These are phyloP conservation scores for Herpetomonas samuelpessoai DNA, from an alignment of 208 protist genomes.

Conservation along the genomic window DNA sequence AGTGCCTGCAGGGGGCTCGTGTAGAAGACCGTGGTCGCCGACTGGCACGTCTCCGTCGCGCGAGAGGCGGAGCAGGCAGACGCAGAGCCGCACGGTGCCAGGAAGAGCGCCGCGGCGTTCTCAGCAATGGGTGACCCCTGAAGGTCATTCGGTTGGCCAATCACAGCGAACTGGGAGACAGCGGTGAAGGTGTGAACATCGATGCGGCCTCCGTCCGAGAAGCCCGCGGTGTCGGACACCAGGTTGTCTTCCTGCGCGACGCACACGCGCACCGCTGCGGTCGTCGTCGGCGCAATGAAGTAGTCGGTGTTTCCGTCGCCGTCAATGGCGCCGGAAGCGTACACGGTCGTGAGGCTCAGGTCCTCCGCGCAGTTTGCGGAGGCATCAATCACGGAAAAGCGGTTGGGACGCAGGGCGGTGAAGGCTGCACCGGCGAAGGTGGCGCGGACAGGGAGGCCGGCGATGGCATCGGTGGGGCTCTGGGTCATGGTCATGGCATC, in stretches of 20 bases:
- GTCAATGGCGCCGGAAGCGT: conserved; percentile 30
- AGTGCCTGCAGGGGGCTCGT: conserved; percentile 19
- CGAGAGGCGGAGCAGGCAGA: conserved; percentile 9
- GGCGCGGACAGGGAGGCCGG: conserved; percentile 19
- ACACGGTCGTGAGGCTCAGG: conserved; percentile 9
- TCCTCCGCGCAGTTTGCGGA: conserved; percentile 15
- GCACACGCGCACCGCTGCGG: conserved; percentile 15
- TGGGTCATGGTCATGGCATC: conserved; percentile 14
- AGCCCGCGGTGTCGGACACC: conserved; percentile 17
- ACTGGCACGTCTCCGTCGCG: conserved; percentile 12
- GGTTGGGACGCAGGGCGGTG: conserved; percentile 15
- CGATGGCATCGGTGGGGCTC: conserved; percentile 11
- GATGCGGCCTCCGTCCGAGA: conserved; percentile 25
- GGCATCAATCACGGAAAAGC: conserved; percentile 20
- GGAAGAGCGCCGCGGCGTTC: conserved; percentile 20
- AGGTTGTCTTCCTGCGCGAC: conserved; percentile 12
- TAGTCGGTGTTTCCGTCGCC: conserved; percentile 4
- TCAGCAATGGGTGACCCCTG: conserved; percentile 17
- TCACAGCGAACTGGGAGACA: conserved; percentile 32
- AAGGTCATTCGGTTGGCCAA: conserved; percentile 28
- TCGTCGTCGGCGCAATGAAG: conserved; percentile 23
- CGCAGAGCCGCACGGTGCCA: conserved; percentile 28
- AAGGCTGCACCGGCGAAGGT: conserved; percentile 22
- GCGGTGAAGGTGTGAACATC: conserved; percentile 24
- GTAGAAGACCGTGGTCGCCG: conserved; percentile 15